phyloP scores from a whole-genome alignment of 345 rosid genomes.

The Brassica nigra region DNA sequence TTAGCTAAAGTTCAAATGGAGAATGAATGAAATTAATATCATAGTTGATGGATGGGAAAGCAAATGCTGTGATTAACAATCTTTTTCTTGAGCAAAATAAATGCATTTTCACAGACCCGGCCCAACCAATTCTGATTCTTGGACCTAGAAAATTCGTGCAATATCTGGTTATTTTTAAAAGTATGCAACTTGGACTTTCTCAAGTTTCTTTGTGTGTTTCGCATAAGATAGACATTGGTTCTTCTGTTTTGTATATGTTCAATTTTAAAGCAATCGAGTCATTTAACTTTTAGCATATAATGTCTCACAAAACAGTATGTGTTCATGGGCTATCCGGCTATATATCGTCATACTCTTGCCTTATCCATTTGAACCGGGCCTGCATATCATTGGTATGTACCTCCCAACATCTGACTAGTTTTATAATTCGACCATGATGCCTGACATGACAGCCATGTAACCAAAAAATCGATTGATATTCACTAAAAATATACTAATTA shows the following conservation, averaged over 20 bases:
- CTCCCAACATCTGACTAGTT: not conserved
- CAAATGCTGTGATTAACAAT: not conserved
- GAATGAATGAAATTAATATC: not conserved
- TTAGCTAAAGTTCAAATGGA: too few relatives aligned
- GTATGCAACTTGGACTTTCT: not conserved
- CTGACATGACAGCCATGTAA: not conserved
- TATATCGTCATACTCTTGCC: not conserved
- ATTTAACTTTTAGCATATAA: not conserved
- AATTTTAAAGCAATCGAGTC: not conserved
- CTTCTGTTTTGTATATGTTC: not conserved
- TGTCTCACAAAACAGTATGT: not conserved
- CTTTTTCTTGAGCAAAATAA: too few relatives aligned
- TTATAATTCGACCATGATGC: not conserved
- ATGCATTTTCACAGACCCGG: not conserved
- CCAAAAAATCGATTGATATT: not conserved
- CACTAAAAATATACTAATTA: not conserved
- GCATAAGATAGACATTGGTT: too few relatives aligned
- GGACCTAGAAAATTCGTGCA: not conserved
- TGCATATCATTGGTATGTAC: not conserved
- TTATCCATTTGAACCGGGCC: not conserved
- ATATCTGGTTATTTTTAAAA: not conserved
- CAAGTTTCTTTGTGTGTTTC: not conserved
- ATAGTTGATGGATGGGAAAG: not conserved
- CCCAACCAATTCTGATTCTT: not conserved
- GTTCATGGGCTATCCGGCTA: not conserved